Evolutionary conservation across 495 filamentous ascomycete species (phyloP), one percentile per base, ranked within the genome.

Genomic region (Letharia lupina): DNA sequence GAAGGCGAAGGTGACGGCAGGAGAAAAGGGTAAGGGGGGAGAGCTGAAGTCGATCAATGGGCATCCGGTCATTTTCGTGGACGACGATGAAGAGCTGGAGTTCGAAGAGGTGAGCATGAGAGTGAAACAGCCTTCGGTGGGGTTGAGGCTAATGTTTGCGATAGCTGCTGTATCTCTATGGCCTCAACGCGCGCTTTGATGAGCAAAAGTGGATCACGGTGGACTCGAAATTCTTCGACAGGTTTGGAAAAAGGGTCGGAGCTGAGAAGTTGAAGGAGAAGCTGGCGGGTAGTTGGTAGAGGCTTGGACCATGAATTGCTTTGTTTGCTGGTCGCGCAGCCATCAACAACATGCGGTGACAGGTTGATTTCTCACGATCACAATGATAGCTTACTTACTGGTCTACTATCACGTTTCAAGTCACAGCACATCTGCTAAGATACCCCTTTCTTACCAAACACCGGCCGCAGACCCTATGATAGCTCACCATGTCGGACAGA

Each of bases 161-260:
- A 33, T n/a, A 70, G 71, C 52, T 70, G 18, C 23, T 35, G 1
- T 59, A 65, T 28, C 67, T 73, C 44, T 69, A 62, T 28, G 28
- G 52, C 11, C 48, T 70, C n/a, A 50, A 62, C 35, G n/a, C 23
- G 7, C 47, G 45, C 28, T 63, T 62, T 23, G 68, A 70, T n/a
- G 60, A 62, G 28, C 37, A 52, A 15, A 69, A 66, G 37, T 73
- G 71, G 71, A 37, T 69, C 41, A 60, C 48, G 39, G 28, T 73
- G n/a, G 64, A 65, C 35, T 69, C 66, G 11, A 71, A 65, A 35
- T 69, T 68, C 67, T 71, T 68, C 48, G 71, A 73, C 44, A 62
- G 63, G 65, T 66, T 63, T 23, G 67, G 69, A n/a, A 71, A 69
- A 58, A 60, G 71, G n/a, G 18, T 73, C 31, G 64, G 65, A 23